Percentiles rank a stretch among this genome's conserved stretches.
Conservation (phyloP, 1,284 basidiomycete species). For the Coriolopsis trogii region DNA sequence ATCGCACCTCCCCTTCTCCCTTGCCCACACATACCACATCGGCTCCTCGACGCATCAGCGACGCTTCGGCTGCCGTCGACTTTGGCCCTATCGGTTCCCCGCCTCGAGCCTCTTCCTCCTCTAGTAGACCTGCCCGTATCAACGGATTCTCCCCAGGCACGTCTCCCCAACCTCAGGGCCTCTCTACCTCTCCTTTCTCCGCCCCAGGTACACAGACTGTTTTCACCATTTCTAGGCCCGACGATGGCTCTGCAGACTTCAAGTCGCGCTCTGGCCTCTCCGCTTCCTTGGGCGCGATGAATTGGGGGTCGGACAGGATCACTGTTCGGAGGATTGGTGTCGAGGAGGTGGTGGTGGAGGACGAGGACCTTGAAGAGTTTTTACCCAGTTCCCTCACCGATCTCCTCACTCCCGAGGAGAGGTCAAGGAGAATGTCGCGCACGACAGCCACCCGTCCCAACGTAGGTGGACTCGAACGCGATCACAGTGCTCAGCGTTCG, state of each 20-base stretch:
- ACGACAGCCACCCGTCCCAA: conserved; percentile 49
- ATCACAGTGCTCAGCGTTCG: conserved; percentile 28
- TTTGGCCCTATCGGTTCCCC: conserved; percentile 82
- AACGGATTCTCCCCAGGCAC: conserved; percentile 53
- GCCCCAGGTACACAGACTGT: conserved; percentile 64
- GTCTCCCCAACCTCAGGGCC: conserved; percentile 44
- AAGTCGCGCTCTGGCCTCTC: conserved; percentile 44
- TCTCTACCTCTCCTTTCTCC: conserved; percentile 68
- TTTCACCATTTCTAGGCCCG: conserved; percentile 49
- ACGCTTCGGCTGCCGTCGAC: conserved; percentile 43
- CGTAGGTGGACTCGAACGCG: conserved; percentile 22
- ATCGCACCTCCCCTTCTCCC: conserved; percentile 35
- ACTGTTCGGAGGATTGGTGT: conserved; percentile 21
- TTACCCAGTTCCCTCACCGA: conserved; percentile 87
- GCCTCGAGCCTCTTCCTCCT: conserved; percentile 49
- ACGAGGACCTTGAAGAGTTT: conserved; percentile 85
- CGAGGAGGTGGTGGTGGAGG: conserved; percentile 55
- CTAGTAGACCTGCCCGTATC: conserved; percentile 36
- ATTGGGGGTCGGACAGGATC: conserved; percentile 33
- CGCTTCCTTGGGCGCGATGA: conserved; percentile 49
- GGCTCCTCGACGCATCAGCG: conserved; percentile 41
- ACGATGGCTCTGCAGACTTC: conserved; percentile 36
- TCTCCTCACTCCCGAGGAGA: conserved; percentile 83
- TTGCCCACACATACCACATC: conserved; percentile 57
- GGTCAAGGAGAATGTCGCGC: conserved; percentile 75